A percentile compares a stretch with the other conserved stretches of the same genome.
phyloP scores from a whole-genome alignment of 2,329 filamentous ascomycete genomes.

The Lasiodiplodia hormozganensis region DNA sequence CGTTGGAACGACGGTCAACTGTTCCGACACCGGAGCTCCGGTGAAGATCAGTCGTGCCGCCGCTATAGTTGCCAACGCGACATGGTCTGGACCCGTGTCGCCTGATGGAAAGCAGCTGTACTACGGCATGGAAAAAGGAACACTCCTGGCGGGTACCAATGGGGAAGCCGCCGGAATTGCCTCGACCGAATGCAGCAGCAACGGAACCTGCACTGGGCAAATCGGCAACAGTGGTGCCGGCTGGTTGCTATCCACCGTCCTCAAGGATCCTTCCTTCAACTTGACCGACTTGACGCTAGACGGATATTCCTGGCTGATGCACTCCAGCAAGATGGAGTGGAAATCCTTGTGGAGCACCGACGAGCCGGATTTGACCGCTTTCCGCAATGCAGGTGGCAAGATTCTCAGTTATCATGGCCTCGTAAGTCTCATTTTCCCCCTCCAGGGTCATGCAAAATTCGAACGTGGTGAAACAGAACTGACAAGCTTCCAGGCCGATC shows the following conservation, averaged over 20 bases:
- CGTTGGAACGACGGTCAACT: slow-evolving; percentile 32
- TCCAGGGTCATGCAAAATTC: not conserved
- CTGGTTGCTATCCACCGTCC: slow-evolving; percentile 7
- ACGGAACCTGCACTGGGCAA: slow-evolving; percentile 31
- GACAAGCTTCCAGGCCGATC: slow-evolving; percentile 31
- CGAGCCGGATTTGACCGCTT: slow-evolving; percentile 37
- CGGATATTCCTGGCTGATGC: slow-evolving; percentile 32
- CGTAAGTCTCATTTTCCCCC: not conserved
- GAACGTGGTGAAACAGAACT: not conserved
- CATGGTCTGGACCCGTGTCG: slow-evolving; percentile 33
- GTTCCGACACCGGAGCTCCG: slow-evolving; percentile 14
- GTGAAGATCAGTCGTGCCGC: slow-evolving; percentile 30
- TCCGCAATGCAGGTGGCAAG: slow-evolving; percentile 38
- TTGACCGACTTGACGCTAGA: slow-evolving; percentile 32
- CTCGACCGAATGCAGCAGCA: slow-evolving; percentile 20
- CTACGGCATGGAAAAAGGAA: slow-evolving; percentile 31
- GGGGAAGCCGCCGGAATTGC: not conserved
- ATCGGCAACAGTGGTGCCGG: slow-evolving; percentile 26
- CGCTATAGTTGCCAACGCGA: slow-evolving; percentile 33
- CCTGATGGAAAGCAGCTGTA: slow-evolving; percentile 34
- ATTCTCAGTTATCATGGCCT: slow-evolving; percentile 41
- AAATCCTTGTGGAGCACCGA: slow-evolving; percentile 36
- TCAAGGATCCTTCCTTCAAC: slow-evolving; percentile 29
- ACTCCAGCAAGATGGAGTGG: slow-evolving; percentile 34
- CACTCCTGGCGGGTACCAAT: slow-evolving; percentile 28